Conservation (phyloP, 1,284 basidiomycete species). For the Athelia sp. region DNA sequence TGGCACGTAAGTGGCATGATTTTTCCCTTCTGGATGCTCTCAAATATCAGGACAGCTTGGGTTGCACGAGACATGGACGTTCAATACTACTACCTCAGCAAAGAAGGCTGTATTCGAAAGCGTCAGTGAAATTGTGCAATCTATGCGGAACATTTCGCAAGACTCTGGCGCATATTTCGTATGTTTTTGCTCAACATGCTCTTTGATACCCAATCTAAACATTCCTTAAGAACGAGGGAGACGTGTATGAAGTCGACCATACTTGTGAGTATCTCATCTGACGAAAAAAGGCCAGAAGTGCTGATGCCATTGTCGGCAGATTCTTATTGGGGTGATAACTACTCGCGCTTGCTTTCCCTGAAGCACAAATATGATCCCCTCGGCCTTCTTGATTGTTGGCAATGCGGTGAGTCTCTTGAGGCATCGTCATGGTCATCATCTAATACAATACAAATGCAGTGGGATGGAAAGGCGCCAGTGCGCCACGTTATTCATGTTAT, state of each 20-base stretch:
- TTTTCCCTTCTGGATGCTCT: not conserved
- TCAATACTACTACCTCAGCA: constrained; percentile 36
- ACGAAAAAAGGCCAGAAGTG: not conserved
- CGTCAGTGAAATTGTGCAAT: constrained; percentile 30
- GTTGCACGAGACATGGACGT: constrained; percentile 25
- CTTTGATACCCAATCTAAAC: no score
- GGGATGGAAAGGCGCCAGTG: constrained; percentile 16
- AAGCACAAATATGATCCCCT: constrained; percentile 12
- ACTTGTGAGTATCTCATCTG: constrained; percentile 2
- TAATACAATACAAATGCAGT: constrained; percentile 9
- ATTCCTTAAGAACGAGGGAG: constrained; percentile 11
- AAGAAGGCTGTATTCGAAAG: constrained; percentile 29
- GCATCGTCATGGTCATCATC: not conserved
- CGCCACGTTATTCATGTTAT: constrained; percentile 18
- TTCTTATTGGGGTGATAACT: constrained; percentile 13
- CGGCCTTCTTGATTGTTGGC: constrained; percentile 7
- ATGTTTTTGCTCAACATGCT: constrained; percentile 6
- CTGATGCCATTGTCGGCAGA: constrained; percentile 3
- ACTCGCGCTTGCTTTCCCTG: constrained; percentile 7
- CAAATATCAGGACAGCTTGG: constrained; percentile 15
- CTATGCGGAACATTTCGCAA: constrained; percentile 40
- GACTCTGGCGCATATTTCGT: constrained; percentile 33
- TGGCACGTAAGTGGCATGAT: constrained; percentile 41
- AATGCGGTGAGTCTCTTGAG: constrained; percentile 4
- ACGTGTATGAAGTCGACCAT: constrained; percentile 11